Evolutionary conservation across 2,329 filamentous ascomycete genomes (phyloP).

Genomic region (Dactylellina sp.): DNA sequence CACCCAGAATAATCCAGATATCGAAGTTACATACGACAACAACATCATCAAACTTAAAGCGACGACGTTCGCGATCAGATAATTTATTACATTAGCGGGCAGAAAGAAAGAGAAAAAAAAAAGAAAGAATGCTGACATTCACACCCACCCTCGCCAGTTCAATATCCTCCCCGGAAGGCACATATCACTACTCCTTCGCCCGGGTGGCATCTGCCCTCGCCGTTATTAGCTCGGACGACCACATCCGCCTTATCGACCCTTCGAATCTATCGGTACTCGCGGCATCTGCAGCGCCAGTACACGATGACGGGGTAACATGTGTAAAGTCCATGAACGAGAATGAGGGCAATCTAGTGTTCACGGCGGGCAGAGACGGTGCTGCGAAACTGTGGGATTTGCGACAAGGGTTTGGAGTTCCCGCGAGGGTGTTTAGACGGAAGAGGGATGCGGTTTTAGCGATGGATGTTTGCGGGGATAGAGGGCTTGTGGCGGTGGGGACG

Average conservation of each 20-base stretch:
- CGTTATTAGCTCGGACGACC: conserved; percentile 77
- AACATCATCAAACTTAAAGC: too few species aligned
- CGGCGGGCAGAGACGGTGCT: conserved; percentile 77
- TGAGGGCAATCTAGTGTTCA: conserved; percentile 71
- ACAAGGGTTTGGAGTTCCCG: conserved; percentile 66
- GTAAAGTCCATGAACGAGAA: conserved; percentile 70
- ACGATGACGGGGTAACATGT: conserved; percentile 74
- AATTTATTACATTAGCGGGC: too few species aligned
- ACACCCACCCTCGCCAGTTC: conserved; percentile 63
- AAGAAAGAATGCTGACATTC: conserved; percentile 37
- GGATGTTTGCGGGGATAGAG: conserved; percentile 70
- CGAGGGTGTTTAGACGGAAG: conserved; percentile 63
- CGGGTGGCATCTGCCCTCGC: conserved; percentile 69
- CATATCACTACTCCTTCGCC: conserved; percentile 72
- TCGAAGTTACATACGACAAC: too few species aligned
- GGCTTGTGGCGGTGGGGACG: conserved; percentile 77
- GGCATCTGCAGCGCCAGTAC: conserved; percentile 67
- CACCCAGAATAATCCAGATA: too few species aligned
- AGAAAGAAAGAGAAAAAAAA: neutral
- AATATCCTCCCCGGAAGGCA: conserved; percentile 64
- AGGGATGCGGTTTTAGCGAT: conserved; percentile 73
- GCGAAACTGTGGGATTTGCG: conserved; percentile 76
- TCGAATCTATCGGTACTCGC: conserved; percentile 68
- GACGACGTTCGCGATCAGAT: too few species aligned
- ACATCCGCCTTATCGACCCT: conserved; percentile 75